Evolutionary conservation across 768 basidiomycete species (phyloP), one percentile per base, ranked within the genome.

Genomic region (Tubosaeta sp.): DNA sequence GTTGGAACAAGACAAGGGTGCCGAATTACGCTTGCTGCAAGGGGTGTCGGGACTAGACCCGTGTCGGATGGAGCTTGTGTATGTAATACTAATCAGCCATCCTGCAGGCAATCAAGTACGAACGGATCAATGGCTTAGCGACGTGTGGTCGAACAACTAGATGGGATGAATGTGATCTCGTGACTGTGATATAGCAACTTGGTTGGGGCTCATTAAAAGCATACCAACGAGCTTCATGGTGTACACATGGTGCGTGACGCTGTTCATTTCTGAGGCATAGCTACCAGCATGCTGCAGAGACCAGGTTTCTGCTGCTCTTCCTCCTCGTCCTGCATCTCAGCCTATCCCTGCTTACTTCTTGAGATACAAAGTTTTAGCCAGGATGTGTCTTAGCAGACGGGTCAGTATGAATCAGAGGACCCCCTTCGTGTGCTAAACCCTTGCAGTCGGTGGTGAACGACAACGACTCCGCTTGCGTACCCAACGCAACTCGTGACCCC

Each of bases 341-440:
- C 18, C 13, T 18, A 16, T 35, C 27, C 35, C 21, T 22, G 31
- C 25, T 44, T 13, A 42, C 42, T 13, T 42, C 19, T 32, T 18
- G 30, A 16, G 39, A 25, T 6, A 25, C 31, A 30, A 25, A 40
- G 29, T 10, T 24, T 11, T 25, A 24, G 29, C 24, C 44, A 48
- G 9, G 19, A 63, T 60, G 61, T 61, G 60, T 43, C 3, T 59
- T 12, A 50, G n/a, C 2, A 54, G 39, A 44, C 52, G 57, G 58
- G 60, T 61, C n/a, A 35, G 60, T 60, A 41, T 4, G 30, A 19
- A 39, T 12, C 30, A 22, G 34, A 39, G 16, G n/a, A 19, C 24
- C 9, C 3, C n/a, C 29, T 32, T n/a, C 31, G 8, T 29, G 10
- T 22, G 13, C 49, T 59, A 39, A 61, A 35, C 3, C 21, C 13